These are phyloP conservation scores for Populus hybrid DNA, from an alignment of 441 rosid genomes.

Conservation along the genomic window DNA sequence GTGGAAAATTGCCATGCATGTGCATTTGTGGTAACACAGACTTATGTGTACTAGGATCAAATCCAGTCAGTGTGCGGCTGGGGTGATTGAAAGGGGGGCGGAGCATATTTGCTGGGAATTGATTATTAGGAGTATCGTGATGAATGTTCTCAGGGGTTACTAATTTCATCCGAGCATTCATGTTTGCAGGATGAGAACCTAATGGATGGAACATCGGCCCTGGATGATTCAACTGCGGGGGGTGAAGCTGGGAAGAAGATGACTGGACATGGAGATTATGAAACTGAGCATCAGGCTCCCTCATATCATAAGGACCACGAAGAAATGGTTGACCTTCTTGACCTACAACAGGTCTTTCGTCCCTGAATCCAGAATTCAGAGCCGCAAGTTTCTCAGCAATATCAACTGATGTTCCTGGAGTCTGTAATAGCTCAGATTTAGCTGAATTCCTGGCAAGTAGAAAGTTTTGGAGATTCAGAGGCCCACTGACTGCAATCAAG, in stretches of 20 bases:
- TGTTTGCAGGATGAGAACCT: slow-evolving; percentile 59
- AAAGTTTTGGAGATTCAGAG: slow-evolving; percentile 37
- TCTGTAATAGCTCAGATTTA: slow-evolving; percentile 42
- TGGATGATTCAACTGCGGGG: slow-evolving; percentile 48
- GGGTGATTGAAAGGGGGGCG: slow-evolving; percentile 62
- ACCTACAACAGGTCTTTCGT: slow-evolving; percentile 47
- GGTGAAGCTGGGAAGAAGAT: slow-evolving; percentile 46
- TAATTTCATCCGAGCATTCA: slow-evolving; percentile 60
- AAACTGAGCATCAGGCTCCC: slow-evolving; percentile 47
- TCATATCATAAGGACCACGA: slow-evolving; percentile 46
- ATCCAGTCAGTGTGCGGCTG: slow-evolving; percentile 44
- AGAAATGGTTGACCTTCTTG: slow-evolving; percentile 49
- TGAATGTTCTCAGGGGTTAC: slow-evolving; percentile 49
- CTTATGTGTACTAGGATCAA: slow-evolving; percentile 58
- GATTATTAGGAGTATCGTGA: slow-evolving; percentile 60
- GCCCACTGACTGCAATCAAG: slow-evolving; percentile 35
- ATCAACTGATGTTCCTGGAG: slow-evolving; percentile 40
- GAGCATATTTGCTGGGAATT: slow-evolving; percentile 52
- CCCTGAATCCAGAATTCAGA: slow-evolving; percentile 52
- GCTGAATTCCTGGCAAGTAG: slow-evolving; percentile 39
- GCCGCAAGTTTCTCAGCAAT: slow-evolving; percentile 61
- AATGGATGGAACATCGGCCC: slow-evolving; percentile 49
- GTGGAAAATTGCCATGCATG: slow-evolving; percentile 55
- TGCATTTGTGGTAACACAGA: slow-evolving; percentile 71
- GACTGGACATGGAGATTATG: slow-evolving; percentile 37